Evolutionary conservation across 106 monocot species (phyloP), one percentile per base, ranked within the genome.

Genomic region (Triglochin maritima): DNA sequence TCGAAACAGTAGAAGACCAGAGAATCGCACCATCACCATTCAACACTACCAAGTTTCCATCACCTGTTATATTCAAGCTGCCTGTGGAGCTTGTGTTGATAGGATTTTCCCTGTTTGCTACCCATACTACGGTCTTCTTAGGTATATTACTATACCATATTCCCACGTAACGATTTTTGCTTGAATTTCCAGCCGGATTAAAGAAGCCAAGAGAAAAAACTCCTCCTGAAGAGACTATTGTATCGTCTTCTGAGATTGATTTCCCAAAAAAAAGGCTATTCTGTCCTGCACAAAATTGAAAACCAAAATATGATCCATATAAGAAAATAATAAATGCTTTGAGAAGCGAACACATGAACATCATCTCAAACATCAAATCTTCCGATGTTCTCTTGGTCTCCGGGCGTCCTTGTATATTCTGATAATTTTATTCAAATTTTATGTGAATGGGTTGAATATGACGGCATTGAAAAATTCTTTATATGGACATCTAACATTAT

Each of bases 141-240:
- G 68, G 62, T 44, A 55, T 13, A 7, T 46, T 42, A 46, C 59
- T 68, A 68, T 55, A 69, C 68, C 67, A 76, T 52, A 68, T 76
- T 5, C 59, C 75, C 10, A 68, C 55, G 60, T 75, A 78, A 13
- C 12, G 62, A 3, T 17, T 52, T 12, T 11, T n/a, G 16, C 13
- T 55, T 14, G 69, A 70, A 59, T 66, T 67, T 6, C 45, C 71
- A 6, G 71, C 71, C 2, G 67, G 29, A 0, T 1, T 56, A 67
- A 81, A 81, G 76, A 76, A 81, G 5, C 80, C 75, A 6, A 80
- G 65, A 9, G 59, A 61, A 29, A 71, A 81, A 13, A 7, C 61
- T 46, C 67, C 71, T 16, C 49, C 62, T 50, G 51, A 5, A 4
- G 76, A 72, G 58, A 68, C 5, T n/a, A 81, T 7, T 2, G 61